Conservation (phyloP, 225 moss, liverwort and hornwort genomes). For the Sphagnum contortum region DNA sequence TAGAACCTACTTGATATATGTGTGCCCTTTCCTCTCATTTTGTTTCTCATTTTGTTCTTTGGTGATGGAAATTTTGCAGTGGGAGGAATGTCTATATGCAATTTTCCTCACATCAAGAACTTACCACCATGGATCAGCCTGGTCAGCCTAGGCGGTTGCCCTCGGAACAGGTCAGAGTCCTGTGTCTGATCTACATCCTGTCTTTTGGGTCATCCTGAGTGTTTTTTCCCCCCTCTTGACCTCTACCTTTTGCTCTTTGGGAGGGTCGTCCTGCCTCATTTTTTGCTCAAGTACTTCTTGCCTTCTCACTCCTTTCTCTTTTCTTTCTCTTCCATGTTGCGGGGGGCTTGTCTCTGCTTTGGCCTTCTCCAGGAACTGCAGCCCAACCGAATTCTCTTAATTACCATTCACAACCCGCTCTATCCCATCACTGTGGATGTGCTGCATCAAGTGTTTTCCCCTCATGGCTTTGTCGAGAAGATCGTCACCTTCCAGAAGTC, state of each 20-base stretch:
- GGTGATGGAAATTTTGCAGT: conserved; percentile 19
- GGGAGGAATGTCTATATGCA: conserved; percentile 99
- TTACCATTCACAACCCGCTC: conserved; percentile 99
- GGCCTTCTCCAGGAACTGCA: conserved; percentile 99
- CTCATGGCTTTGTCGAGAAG: conserved; percentile 99
- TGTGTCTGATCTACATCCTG: background rate
- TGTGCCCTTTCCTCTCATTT: too few species aligned
- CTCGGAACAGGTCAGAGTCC: conserved; percentile 75
- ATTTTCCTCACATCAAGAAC: conserved; percentile 97
- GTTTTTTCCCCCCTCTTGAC: too few species aligned
- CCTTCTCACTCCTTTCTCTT: conserved; percentile 62
- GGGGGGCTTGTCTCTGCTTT: conserved; percentile 69
- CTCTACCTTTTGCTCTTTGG: background rate
- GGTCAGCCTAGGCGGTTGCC: conserved; percentile 79
- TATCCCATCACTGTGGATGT: conserved; percentile 99
- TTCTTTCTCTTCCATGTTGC: conserved; percentile 63
- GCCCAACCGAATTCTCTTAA: conserved; percentile 99
- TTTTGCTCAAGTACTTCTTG: conserved; percentile 39
- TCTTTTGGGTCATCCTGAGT: conserved; percentile 16
- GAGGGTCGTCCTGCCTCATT: conserved; percentile 15
- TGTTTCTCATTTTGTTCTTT: too few species aligned
- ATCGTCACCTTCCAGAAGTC: conserved; percentile 99
- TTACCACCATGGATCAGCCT: conserved; percentile 94
- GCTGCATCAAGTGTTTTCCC: conserved; percentile 99
- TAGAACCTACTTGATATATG: too few species aligned